A percentile compares a stretch with the other conserved stretches of the same genome.
Conservation (phyloP, 257 asterid species). For the Craterostigma plantagineum region DNA sequence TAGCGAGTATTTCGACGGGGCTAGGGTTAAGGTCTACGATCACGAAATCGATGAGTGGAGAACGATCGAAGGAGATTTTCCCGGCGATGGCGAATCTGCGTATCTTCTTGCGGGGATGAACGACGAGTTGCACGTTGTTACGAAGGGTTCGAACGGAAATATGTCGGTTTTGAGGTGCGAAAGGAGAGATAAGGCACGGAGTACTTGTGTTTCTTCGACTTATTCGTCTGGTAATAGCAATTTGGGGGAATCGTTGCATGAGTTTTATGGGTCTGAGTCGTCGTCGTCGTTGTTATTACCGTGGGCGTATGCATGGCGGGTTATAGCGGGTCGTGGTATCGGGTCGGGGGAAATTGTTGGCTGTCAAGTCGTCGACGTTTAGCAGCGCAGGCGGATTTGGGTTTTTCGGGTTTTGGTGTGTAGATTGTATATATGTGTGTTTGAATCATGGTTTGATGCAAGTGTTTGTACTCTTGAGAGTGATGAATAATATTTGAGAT, state of each 20-base stretch:
- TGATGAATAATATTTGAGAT: too few species aligned
- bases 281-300: too few species aligned
- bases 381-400: too few species aligned
- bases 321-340: constrained; percentile 28
- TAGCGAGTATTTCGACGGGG: constrained; percentile 44
- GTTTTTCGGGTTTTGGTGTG: too few species aligned
- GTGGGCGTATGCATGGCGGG: constrained; percentile 36
- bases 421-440: too few species aligned
- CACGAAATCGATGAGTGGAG: constrained; percentile 64
- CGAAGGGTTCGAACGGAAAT: constrained; percentile 46
- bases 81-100: constrained; percentile 61
- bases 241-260: constrained; percentile 20
- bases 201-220: constrained; percentile 19
- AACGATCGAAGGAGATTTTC: constrained; percentile 56
- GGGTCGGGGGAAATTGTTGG: constrained; percentile 69
- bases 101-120: constrained; percentile 62
- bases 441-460: too few species aligned
- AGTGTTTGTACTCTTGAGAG: too few species aligned
- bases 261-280: constrained; percentile 23
- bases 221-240: constrained; percentile 14
- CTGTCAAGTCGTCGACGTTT: constrained; percentile 61
- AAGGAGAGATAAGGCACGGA: constrained; percentile 14
- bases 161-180: constrained; percentile 55
- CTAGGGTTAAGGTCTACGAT: constrained; percentile 76
- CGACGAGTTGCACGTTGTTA: constrained; percentile 64